Percentiles rank a stretch among this genome's conserved stretches.
Evolutionary conservation across 805 yeast genomes (phyloP).

Genomic region (Lipomyces sp.): DNA sequence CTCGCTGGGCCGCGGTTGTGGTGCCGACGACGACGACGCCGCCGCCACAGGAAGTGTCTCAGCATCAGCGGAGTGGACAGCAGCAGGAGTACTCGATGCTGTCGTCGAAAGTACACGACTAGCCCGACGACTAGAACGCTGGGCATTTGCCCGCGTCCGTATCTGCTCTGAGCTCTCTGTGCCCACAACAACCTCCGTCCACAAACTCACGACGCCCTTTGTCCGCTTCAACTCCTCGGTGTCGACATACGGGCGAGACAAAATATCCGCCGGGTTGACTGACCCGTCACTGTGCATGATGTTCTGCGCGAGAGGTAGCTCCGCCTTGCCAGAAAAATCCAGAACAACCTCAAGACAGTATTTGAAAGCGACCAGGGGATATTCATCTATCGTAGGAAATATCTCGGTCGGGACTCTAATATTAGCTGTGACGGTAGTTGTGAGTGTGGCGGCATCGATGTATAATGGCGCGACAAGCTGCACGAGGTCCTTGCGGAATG

Average conservation of each 20-base stretch:
- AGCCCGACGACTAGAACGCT: background rate
- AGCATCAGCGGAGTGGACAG: constrained; percentile 2
- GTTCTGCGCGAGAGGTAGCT: constrained; percentile 36
- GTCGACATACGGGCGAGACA: constrained; percentile 51
- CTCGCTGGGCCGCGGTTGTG: too few species aligned
- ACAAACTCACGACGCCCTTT: constrained; percentile 75
- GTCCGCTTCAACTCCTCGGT: constrained; percentile 74
- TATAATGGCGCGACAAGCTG: constrained; percentile 75
- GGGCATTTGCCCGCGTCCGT: background rate
- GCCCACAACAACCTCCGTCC: constrained; percentile 77
- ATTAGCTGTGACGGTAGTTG: constrained; percentile 57
- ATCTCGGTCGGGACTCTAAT: constrained; percentile 78
- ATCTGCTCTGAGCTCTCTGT: constrained; percentile 50
- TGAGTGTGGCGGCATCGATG: constrained; percentile 63
- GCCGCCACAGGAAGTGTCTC: constrained; percentile 2
- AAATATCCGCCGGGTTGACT: constrained; percentile 16
- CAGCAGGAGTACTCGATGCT: background rate
- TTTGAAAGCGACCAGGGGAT: constrained; percentile 71
- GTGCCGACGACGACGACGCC: too few species aligned
- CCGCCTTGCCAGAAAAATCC: constrained; percentile 66
- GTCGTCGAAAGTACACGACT: too few species aligned
- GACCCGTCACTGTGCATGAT: constrained; percentile 30
- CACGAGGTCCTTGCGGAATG: constrained; percentile 78
- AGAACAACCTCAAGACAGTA: constrained; percentile 79
- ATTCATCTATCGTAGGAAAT: constrained; percentile 76